phyloP scores from a whole-genome alignment of 768 basidiomycete genomes.

The Crassisporium funariophilum region DNA sequence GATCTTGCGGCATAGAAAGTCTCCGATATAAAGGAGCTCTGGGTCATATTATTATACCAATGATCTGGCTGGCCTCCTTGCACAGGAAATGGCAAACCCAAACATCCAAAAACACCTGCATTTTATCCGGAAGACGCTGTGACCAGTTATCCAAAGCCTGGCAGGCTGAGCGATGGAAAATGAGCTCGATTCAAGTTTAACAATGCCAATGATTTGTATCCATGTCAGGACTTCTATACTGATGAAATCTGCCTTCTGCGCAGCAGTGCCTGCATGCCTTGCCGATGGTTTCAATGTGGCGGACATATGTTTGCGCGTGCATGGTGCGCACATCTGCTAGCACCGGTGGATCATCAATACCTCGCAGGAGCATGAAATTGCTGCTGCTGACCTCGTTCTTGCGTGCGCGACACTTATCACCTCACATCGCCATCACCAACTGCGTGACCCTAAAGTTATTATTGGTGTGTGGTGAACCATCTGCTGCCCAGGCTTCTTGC shows the following conservation, averaged over 20 bases:
- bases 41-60: constrained; percentile 36
- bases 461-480: too few species aligned
- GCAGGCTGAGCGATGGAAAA: constrained; percentile 28
- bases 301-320: constrained; percentile 1
- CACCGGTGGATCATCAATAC: too few species aligned
- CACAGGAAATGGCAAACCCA: constrained; percentile 43
- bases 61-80: constrained; percentile 27
- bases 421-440: too few species aligned
- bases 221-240: constrained; percentile 27
- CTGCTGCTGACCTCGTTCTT: too few species aligned
- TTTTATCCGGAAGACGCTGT: constrained; percentile 37
- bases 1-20: constrained; percentile 29
- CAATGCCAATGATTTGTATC: constrained; percentile 30
- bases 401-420: too few species aligned
- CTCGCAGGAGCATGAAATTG: too few species aligned
- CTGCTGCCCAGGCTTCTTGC: too few species aligned
- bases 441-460: too few species aligned
- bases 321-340: too few species aligned
- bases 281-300: constrained; percentile 12
- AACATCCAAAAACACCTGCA: constrained; percentile 28
- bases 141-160: constrained; percentile 16
- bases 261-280: constrained; percentile 5
- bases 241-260: constrained; percentile 26
- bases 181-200: constrained; percentile 18
- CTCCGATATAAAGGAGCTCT: constrained; percentile 31